Evolutionary conservation across 805 yeast genomes (phyloP).

Genomic region (Trichomonascus vanleenenianus): DNA sequence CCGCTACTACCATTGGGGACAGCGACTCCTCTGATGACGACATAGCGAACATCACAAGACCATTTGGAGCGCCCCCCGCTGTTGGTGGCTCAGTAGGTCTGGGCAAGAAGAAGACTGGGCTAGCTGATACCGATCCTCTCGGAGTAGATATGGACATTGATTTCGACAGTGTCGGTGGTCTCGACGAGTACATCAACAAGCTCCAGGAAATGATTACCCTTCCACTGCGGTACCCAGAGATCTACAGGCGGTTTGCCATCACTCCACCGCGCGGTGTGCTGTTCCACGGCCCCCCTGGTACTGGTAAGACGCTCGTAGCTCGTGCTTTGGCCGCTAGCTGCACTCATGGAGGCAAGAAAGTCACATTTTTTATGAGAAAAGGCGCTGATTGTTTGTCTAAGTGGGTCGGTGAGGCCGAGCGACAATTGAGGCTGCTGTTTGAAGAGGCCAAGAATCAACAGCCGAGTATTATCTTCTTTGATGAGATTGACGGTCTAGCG

Average conservation of each 20-base stretch:
- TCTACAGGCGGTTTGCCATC: constrained; percentile 79
- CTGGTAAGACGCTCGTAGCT: constrained; percentile 98
- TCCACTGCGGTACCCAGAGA: constrained; percentile 88
- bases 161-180: constrained; percentile 82
- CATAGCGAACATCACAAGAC: neutral
- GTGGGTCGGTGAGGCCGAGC: constrained; percentile 99
- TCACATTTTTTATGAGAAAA: constrained; percentile 95
- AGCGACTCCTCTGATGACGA: constrained; percentile 44
- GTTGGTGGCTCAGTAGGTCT: constrained; percentile 9
- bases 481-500: constrained; percentile 96
- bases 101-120: constrained; percentile 21
- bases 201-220: constrained; percentile 94
- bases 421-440: constrained; percentile 81
- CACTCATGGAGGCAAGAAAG: constrained; percentile 73
- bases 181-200: constrained; percentile 83
- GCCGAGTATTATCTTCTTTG: constrained; percentile 93
- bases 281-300: constrained; percentile 99
- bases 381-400: constrained; percentile 96
- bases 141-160: constrained; percentile 85
- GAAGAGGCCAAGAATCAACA: constrained; percentile 96
- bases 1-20: constrained; percentile 10
- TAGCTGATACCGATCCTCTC: constrained; percentile 88
- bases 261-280: constrained; percentile 97
- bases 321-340: constrained; percentile 95
- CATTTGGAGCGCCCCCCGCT: constrained; percentile 1